phyloP scores from a whole-genome alignment of 2,329 filamentous ascomycete genomes.

The Byssochlamys sp. region DNA sequence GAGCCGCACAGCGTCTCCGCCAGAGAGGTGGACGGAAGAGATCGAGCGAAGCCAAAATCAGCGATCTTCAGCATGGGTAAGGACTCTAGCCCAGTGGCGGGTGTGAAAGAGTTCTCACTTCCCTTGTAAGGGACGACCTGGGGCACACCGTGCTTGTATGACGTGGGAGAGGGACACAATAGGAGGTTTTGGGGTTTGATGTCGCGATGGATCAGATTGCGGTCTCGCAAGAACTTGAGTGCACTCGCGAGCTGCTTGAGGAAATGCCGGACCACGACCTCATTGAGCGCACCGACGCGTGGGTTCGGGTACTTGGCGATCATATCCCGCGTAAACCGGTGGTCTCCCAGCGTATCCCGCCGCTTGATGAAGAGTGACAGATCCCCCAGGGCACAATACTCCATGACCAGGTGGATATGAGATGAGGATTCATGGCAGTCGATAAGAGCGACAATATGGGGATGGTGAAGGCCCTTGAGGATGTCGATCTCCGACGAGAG shows the following conservation, averaged over 20 bases:
- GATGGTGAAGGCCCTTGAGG: conserved; percentile 83
- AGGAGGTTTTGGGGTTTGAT: conserved; percentile 95
- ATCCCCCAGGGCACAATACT: conserved; percentile 93
- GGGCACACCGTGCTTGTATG: conserved; percentile 55
- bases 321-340: conserved; percentile 78
- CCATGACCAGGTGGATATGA: conserved; percentile 95
- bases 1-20: conserved; percentile 95
- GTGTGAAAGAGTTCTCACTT: conserved; percentile 70
- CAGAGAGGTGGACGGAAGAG: conserved; percentile 78
- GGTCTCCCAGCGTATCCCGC: conserved; percentile 66
- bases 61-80: conserved; percentile 95
- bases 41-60: conserved; percentile 95
- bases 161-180: conserved; percentile 67
- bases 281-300: conserved; percentile 74
- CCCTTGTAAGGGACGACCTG: conserved; percentile 63
- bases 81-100: conserved; percentile 68
- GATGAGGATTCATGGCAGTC: conserved; percentile 79
- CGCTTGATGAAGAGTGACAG: conserved; percentile 94
- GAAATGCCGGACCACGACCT: conserved; percentile 94
- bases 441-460: conserved; percentile 91
- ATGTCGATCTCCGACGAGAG: conserved; percentile 92
- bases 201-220: conserved; percentile 88
- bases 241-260: conserved; percentile 89
- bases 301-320: conserved; percentile 85
- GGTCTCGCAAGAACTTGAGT: conserved; percentile 72